Conservation (phyloP, 1,284 basidiomycete genomes). For the Ganoderma leucocontextum region DNA sequence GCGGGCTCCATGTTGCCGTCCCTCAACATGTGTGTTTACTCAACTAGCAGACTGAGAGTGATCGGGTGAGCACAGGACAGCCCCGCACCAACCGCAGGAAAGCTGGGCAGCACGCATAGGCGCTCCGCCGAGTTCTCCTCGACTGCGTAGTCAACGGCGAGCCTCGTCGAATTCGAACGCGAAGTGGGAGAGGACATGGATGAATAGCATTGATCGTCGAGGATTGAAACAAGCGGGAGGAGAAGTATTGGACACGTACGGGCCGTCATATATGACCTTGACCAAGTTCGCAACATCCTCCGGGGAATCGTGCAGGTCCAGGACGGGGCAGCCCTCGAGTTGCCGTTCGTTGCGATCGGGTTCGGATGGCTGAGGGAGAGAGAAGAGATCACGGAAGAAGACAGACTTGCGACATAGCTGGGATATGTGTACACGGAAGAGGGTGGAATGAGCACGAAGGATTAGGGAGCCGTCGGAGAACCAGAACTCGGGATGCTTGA, state of each 20-base stretch:
- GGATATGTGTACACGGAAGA: conserved; percentile 78
- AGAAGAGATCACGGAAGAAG: conserved; percentile 76
- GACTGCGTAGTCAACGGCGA: too few species aligned
- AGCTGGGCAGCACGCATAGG: too few species aligned
- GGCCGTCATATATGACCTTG: conserved; percentile 64
- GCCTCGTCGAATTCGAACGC: too few species aligned
- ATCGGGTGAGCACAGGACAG: too few species aligned
- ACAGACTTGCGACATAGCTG: conserved; percentile 70
- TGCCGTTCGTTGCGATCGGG: not conserved
- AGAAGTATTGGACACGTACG: conserved; percentile 41
- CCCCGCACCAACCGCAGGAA: too few species aligned
- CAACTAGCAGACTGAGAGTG: too few species aligned
- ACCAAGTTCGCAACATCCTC: conserved; percentile 54
- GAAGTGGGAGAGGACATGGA: too few species aligned
- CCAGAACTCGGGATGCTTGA: conserved; percentile 68
- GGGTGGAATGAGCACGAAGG: conserved; percentile 64
- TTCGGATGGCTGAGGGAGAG: conserved; percentile 59
- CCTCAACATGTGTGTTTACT: too few species aligned
- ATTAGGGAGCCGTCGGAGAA: conserved; percentile 79
- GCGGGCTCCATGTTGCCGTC: too few species aligned
- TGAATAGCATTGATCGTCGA: not conserved
- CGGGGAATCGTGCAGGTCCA: conserved; percentile 40
- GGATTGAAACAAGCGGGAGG: not conserved
- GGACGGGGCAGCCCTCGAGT: conserved; percentile 39
- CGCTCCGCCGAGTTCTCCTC: too few species aligned